Base-by-base conservation (phyloP, 768 basidiomycete species). In the Tylopilus vinaceipallidus region DNA sequence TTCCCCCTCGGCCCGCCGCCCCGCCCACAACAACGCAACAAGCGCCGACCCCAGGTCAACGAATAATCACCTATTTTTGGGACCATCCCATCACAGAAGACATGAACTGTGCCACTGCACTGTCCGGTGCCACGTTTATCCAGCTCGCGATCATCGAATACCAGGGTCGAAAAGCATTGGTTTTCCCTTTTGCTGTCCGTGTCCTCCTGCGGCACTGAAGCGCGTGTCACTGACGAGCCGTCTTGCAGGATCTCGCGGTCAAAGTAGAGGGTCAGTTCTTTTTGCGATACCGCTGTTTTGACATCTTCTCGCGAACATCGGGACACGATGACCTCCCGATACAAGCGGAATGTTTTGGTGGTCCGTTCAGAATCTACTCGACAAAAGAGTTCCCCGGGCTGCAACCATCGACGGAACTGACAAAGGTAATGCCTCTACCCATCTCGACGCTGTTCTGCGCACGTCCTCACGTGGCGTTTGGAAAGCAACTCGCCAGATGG, bases 301-400 rank as follows among this genome's bases (percentile, higher is more conserved):
- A 86, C 63, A 70, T 88, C 65, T 76, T 65, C 71, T 78, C 59
- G 42, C 58, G 49, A 53, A 59, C 52, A 42, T 60, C 52, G 69
- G 48, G 63, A 44, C 39, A 58, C 50, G 38, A 58, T 11, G 66
- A 68, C 34, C 55, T 68, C 2, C 75, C 76, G 13, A 68, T 85
- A 19, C 75, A 83, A 55, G 78, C 84, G n/a, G 83, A 88, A 54
- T 74, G 78, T 40, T 83, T 77, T 51, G 84, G 87, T 4, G 83
- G 82, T 0, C 62, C 77, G 9, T 88, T 88, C 71, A 76, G 74
- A 57, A 79, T 88, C 16, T 86, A 84, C 59, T 83, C 84, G 17
- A 86, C 87, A 1, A 82, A 86, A 53, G 82, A 84, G 66, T 88
- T 88, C 63, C 87, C 86, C 1, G 86, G 87, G 2, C 61, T 88